Conservation (phyloP, 352 stramenopile species). For the Phytophthora palmivora region DNA sequence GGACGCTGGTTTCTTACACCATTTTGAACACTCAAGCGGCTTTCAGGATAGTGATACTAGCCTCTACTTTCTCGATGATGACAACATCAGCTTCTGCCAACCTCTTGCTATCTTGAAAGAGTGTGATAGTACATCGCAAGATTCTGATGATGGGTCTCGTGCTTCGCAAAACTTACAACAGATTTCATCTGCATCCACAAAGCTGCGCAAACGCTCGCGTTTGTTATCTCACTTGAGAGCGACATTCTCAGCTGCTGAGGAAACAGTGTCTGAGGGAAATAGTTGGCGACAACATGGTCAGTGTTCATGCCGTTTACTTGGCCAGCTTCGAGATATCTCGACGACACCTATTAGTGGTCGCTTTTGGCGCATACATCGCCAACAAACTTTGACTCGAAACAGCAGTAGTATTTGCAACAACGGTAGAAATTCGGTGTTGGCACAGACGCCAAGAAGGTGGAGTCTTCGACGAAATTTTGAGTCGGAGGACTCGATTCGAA, state of each 20-base stretch:
- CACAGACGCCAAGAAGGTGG: conserved; percentile 19
- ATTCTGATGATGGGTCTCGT: conserved; percentile 10
- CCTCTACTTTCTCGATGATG: conserved; percentile 55
- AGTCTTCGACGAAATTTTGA: conserved; percentile 13
- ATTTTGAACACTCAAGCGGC: conserved; percentile 37
- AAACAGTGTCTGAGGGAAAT: conserved; percentile 3
- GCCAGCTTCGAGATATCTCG: conserved; percentile 11
- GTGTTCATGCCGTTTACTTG: conserved; percentile 21
- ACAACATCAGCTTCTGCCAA: conserved; percentile 45
- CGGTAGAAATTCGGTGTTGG: conserved; percentile 5
- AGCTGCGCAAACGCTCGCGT: conserved; percentile 19
- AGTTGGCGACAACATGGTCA: conserved; percentile 4
- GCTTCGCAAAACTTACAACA: conserved; percentile 6
- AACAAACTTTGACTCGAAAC: conserved; percentile 6
- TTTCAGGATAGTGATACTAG: conserved; percentile 31
- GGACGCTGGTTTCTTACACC: conserved; percentile 63
- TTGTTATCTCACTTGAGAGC: conserved; percentile 24
- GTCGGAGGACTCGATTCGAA: conserved; percentile 11
- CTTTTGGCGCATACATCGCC: conserved; percentile 4
- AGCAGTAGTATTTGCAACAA: conserved; percentile 22
- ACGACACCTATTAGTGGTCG: conserved; percentile 16
- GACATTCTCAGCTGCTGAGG: conserved; percentile 16
- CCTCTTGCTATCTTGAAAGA: conserved; percentile 44
- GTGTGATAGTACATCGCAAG: conserved; percentile 10
- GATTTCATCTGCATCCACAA: conserved; percentile 9